Evolutionary conservation across 805 yeast genomes (phyloP).

Genomic region (Saturnispora bothae): DNA sequence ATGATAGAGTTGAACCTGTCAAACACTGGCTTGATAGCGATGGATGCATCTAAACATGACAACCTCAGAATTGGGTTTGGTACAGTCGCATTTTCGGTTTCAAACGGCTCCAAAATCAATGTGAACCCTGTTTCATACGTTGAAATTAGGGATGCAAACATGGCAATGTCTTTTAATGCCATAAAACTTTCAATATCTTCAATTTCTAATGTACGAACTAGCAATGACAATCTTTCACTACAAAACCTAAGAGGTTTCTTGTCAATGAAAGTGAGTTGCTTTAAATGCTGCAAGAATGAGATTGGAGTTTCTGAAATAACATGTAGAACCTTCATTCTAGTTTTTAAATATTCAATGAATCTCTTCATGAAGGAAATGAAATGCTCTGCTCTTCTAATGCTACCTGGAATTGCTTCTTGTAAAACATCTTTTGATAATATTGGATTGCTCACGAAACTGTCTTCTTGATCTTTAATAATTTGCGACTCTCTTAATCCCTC

Average conservation of each 20-base stretch:
- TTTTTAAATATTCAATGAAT: conserved; percentile 86
- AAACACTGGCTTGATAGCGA: conserved; percentile 94
- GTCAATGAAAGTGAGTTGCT: conserved; percentile 88
- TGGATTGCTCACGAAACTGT: conserved; percentile 76
- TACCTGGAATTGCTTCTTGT: conserved; percentile 94
- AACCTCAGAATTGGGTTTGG: conserved; percentile 93
- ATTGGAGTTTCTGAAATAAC: conserved; percentile 97
- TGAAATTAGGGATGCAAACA: conserved; percentile 91
- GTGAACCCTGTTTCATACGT: conserved; percentile 92
- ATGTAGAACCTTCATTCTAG: conserved; percentile 94
- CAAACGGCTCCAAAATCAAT: conserved; percentile 89
- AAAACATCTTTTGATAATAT: conserved; percentile 75
- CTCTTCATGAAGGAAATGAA: conserved; percentile 87
- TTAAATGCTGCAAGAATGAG: conserved; percentile 84
- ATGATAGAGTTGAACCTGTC: conserved; percentile 87
- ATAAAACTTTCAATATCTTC: conserved; percentile 83
- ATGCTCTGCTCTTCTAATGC: conserved; percentile 94
- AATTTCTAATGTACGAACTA: conserved; percentile 84
- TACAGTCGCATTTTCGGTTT: conserved; percentile 84
- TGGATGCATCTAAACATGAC: conserved; percentile 94
- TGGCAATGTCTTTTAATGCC: conserved; percentile 90
- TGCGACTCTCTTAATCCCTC: conserved; percentile 83
- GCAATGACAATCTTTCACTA: conserved; percentile 77
- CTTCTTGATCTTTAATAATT: conserved; percentile 39
- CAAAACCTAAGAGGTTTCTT: conserved; percentile 85